Percentiles rank a stretch among this genome's conserved stretches.
Conservation (phyloP, 179 eudicot genomes). For the Silene noctiflora region DNA sequence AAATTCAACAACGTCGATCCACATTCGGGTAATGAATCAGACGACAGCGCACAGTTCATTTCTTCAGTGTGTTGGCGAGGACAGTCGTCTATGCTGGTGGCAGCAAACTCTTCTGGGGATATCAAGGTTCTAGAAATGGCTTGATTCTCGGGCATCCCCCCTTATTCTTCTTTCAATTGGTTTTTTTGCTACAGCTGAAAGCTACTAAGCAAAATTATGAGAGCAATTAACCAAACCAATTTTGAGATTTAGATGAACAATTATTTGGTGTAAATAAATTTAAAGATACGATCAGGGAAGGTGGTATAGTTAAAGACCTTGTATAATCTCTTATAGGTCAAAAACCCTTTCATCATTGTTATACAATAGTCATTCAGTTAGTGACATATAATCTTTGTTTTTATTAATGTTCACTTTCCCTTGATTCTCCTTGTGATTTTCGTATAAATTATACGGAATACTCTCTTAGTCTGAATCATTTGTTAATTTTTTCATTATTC, state of each 20-base stretch:
- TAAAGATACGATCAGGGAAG: slow-evolving; percentile 15
- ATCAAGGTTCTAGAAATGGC: slow-evolving; percentile 83
- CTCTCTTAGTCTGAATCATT: no score
- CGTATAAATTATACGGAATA: no score
- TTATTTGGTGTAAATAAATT: slow-evolving; percentile 37
- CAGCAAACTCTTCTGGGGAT: slow-evolving; percentile 87
- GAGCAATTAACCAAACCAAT: slow-evolving; percentile 34
- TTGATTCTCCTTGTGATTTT: no score
- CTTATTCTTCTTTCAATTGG: slow-evolving; percentile 4
- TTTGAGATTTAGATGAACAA: slow-evolving; percentile 36
- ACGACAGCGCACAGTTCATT: slow-evolving; percentile 65
- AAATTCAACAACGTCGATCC: slow-evolving; percentile 59
- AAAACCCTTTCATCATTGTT: slow-evolving; percentile 11
- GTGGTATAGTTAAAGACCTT: slow-evolving; percentile 24
- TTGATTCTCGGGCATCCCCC: slow-evolving; percentile 20
- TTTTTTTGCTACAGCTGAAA: background rate
- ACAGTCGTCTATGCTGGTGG: slow-evolving; percentile 73
- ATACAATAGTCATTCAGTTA: slow-evolving; percentile 2
- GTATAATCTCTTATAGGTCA: slow-evolving; percentile 30
- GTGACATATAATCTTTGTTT: background rate
- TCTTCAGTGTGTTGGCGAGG: slow-evolving; percentile 96
- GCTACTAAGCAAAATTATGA: slow-evolving; percentile 2
- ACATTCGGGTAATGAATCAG: slow-evolving; percentile 59
- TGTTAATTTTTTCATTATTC: no score
- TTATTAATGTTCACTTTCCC: no score